These are phyloP conservation scores for Lepidium didymum DNA, from an alignment of 345 rosid genomes.

Conservation along the genomic window DNA sequence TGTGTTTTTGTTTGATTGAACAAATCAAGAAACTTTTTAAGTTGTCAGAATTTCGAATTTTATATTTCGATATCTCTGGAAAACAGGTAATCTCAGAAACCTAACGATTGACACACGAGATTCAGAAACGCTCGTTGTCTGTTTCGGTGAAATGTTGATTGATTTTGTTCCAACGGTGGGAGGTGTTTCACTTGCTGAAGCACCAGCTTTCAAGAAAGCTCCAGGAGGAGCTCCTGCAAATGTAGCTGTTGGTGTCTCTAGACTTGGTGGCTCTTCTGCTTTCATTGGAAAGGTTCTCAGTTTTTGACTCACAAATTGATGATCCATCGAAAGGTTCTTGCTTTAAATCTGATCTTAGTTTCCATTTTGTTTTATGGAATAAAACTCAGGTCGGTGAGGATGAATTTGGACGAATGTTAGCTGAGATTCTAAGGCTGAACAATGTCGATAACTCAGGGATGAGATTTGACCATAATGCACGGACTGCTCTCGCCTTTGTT, in stretches of 20 bases:
- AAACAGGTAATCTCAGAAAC: slow-evolving; percentile 32
- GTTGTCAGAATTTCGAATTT: background rate
- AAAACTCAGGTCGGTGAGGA: slow-evolving; percentile 62
- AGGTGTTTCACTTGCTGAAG: slow-evolving; percentile 91
- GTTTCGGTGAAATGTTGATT: slow-evolving; percentile 94
- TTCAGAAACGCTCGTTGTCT: slow-evolving; percentile 47
- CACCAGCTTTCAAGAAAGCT: slow-evolving; percentile 94
- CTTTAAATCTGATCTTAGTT: background rate
- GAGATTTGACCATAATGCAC: slow-evolving; percentile 69
- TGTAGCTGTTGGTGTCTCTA: slow-evolving; percentile 89
- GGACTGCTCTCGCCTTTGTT: slow-evolving; percentile 92
- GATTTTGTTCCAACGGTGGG: slow-evolving; percentile 89
- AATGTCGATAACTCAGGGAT: slow-evolving; percentile 75
- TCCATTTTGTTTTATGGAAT: background rate
- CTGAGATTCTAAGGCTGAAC: slow-evolving; percentile 65
- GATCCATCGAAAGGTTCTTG: background rate
- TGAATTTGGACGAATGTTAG: slow-evolving; percentile 92
- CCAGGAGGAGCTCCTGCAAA: slow-evolving; percentile 99
- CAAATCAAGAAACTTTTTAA: background rate
- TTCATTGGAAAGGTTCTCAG: slow-evolving; percentile 86
- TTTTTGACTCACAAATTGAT: background rate
- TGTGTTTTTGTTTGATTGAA: background rate
- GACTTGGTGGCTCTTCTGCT: slow-evolving; percentile 91
- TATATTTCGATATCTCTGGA: background rate
- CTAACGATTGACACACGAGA: slow-evolving; percentile 19